Evolutionary conservation across 495 filamentous ascomycete species (phyloP), one percentile per base, ranked within the genome.

Genomic region (Glonium stellatum): DNA sequence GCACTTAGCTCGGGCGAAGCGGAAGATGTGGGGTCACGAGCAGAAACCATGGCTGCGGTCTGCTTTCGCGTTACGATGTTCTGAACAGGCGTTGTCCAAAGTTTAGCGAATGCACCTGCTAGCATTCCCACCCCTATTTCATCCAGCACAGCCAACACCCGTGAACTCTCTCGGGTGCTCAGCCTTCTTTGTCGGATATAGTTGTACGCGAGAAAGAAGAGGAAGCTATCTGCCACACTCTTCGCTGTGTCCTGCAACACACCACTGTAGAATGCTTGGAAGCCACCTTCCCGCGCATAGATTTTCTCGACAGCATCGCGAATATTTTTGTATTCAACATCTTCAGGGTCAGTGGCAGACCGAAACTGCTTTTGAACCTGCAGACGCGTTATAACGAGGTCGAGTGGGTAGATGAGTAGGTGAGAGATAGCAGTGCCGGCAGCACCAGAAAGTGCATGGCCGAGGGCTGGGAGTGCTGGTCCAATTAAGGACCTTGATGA

Each of bases 41-140:
- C 46, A 3, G 62, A 58, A 5, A 78, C 47, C 61, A 88, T 75
- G 5, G 80, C 77, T 0, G 84, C 79, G 0, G 85, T 89, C 71
- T 95, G 91, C 69, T 87, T 86, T 18, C 90, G 72, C 0, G 90
- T 89, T 18, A 95, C 89, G 48, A 96, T 84, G 65, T 90, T 96
- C 41, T 87, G 79, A 21, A 95, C 75, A 0, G 92, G 92, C 0
- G 90, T 89, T 0, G 91, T 92, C 60, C 91, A 83, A 42, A 88
- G 68, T 64, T 87, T 89, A 0, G 89, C 82, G 59, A 87, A 85
- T 0, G 89, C 85, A 0, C 90, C 88, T 0, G 92, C 92, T 0
- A 86, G 66, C 18, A 92, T 79, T 0, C 92, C 91, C 19, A 95
- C 79, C 8, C 78, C 79, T 1, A 96, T 77, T 67, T 96, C 90